Evolutionary conservation across 2,329 filamentous ascomycete species (phyloP).

Genomic region (Fusarium nisikadoi): DNA sequence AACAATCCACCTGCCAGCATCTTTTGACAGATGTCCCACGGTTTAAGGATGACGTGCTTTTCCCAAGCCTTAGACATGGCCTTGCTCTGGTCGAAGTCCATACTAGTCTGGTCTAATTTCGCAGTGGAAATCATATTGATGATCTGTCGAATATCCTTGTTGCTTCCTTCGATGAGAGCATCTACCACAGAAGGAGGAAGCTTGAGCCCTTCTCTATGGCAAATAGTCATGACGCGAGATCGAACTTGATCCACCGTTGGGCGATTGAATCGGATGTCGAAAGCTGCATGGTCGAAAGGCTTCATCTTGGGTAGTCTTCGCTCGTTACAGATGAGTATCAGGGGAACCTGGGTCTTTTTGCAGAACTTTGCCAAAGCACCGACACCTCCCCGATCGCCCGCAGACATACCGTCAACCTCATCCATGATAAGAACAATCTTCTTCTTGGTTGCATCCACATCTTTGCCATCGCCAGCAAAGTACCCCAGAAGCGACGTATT

Average conservation of each 20-base stretch:
- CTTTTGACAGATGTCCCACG: constrained; percentile 97
- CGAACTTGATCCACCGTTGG: constrained; percentile 92
- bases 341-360: constrained; percentile 92
- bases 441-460: constrained; percentile 83
- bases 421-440: constrained; percentile 98
- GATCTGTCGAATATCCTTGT: constrained; percentile 95
- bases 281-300: constrained; percentile 89
- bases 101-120: constrained; percentile 83
- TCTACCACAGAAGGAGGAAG: constrained; percentile 86
- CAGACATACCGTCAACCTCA: constrained; percentile 98
- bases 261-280: constrained; percentile 86
- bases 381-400: constrained; percentile 93
- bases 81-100: constrained; percentile 88
- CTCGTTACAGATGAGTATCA: constrained; percentile 99
- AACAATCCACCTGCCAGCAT: constrained; percentile 91
- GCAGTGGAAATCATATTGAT: constrained; percentile 98
- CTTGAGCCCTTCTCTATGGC: constrained; percentile 89
- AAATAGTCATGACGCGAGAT: constrained; percentile 93
- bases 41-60: constrained; percentile 95
- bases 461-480: constrained; percentile 85
- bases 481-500: constrained; percentile 93
- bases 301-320: constrained; percentile 96
- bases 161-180: constrained; percentile 92
- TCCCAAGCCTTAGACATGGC: constrained; percentile 98
- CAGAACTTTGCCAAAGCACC: constrained; percentile 93